Evolutionary conservation across 1,139 yeast genomes (phyloP), one percentile per base, ranked within the genome.

Genomic region (Schizosaccharomyces versatilis): DNA sequence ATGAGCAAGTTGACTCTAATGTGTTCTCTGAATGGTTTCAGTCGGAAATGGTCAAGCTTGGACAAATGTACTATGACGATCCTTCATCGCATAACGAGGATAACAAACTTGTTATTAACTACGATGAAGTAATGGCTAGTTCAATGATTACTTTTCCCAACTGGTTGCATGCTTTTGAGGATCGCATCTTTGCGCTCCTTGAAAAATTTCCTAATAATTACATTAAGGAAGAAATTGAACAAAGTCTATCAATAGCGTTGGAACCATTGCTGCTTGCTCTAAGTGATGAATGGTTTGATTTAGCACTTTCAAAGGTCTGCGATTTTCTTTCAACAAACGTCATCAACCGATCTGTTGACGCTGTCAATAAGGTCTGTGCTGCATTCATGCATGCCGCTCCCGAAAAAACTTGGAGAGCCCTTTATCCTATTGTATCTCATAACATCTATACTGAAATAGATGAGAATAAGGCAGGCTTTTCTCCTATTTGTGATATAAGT

Each of bases 121-220:
- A 81, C 57, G 62, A 74, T 1, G 68, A 67, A 6, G 85, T 94
- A 0, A 74, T 84, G 59, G 73, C 72, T 56, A 83, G 94, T 0
- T 81, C 96, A 0, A 77, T 95, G 0, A 73, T 81, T 0, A 77
- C 80, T 0, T 88, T 86, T 66, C 75, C 75, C 49, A 77, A 77
- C 38, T 72, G 88, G 51, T 67, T 84, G 6, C 72, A 72, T 52
- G 67, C 75, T 6, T 77, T 85, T 54, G 68, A 79, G 53, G 79
- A 77, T 41, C 74, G 81, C 49, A 64, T 84, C 1, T 80, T 83
- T 61, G 69, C 74, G 7, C 69, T 86, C 47, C 69, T 86, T 41
- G 95, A 85, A 60, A 84, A 84, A 62, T 68, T 88, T 40, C 90
- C 94, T 0, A 86, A 79, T 53, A 77, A 78, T 3, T 61, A 75